Evolutionary conservation across 352 stramenopile genomes (phyloP).

Genomic region (Paralagenidium karlingii): DNA sequence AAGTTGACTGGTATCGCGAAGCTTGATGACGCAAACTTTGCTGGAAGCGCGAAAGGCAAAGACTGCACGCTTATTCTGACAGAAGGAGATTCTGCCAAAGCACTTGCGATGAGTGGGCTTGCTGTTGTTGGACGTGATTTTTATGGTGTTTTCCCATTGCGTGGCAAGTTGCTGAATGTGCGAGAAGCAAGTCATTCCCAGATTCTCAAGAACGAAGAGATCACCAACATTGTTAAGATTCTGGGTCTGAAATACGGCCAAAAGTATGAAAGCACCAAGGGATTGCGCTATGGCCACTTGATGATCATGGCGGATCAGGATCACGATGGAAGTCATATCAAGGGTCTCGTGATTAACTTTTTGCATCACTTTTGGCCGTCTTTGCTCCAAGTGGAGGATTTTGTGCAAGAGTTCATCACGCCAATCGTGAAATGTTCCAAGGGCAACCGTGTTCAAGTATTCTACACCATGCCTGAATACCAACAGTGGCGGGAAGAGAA

Average conservation of each 20-base stretch:
- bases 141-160: constrained; percentile 96
- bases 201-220: constrained; percentile 96
- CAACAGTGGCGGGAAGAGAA: constrained; percentile 82
- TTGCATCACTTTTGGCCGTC: constrained; percentile 98
- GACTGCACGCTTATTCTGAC: constrained; percentile 98
- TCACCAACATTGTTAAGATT: constrained; percentile 95
- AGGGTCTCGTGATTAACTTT: constrained; percentile 98
- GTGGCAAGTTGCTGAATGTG: constrained; percentile 98
- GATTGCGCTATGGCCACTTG: constrained; percentile 91
- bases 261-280: constrained; percentile 84
- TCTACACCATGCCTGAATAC: constrained; percentile 97
- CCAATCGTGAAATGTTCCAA: constrained; percentile 96
- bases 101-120: constrained; percentile 93
- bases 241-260: constrained; percentile 94
- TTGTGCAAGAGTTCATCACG: constrained; percentile 94
- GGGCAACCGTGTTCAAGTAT: constrained; percentile 72
- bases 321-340: constrained; percentile 98
- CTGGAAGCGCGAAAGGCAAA: constrained; percentile 80
- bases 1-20: constrained; percentile 90
- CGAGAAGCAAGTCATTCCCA: constrained; percentile 95
- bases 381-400: constrained; percentile 84
- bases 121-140: constrained; percentile 92
- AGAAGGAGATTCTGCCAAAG: constrained; percentile 98
- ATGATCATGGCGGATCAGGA: constrained; percentile 99
- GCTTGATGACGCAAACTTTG: constrained; percentile 95